These are phyloP conservation scores for Fusarium fracticaudum DNA, from an alignment of 2,329 filamentous ascomycete species.

Conservation along the genomic window DNA sequence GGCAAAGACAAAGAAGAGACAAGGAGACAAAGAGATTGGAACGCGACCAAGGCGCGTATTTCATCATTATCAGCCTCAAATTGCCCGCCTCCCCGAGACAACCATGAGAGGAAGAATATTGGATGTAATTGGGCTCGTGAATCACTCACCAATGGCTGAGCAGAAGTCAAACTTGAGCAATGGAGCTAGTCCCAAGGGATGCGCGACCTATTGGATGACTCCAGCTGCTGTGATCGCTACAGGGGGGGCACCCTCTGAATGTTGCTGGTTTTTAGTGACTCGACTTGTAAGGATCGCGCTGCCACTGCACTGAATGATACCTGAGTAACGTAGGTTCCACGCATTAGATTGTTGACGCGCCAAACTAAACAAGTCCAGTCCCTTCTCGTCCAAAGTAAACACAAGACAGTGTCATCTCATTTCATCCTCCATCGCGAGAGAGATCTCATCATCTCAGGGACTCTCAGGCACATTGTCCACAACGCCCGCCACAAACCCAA, in stretches of 20 bases:
- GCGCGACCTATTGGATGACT: background rate
- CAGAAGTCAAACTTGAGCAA: slow-evolving; percentile 3
- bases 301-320: background rate
- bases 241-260: background rate
- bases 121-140: background rate
- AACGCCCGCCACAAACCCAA: slow-evolving; percentile 26
- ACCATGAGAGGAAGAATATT: background rate
- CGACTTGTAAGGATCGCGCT: background rate
- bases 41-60: slow-evolving; percentile 14
- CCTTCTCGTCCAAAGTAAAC: slow-evolving; percentile 32
- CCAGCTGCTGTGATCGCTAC: background rate
- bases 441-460: background rate
- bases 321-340: background rate
- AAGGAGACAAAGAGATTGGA: background rate
- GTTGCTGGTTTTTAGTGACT: background rate
- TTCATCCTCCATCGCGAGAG: background rate
- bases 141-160: slow-evolving; percentile 14
- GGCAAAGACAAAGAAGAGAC: background rate
- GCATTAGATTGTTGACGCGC: background rate
- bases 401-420: slow-evolving; percentile 10
- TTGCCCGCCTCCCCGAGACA: slow-evolving; percentile 1
- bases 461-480: slow-evolving; percentile 7
- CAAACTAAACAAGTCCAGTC: slow-evolving; percentile 17
- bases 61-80: background rate
- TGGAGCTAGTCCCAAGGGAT: background rate